phyloP scores from a whole-genome alignment of 2,329 filamentous ascomycete species.

The Colletotrichum siamense region DNA sequence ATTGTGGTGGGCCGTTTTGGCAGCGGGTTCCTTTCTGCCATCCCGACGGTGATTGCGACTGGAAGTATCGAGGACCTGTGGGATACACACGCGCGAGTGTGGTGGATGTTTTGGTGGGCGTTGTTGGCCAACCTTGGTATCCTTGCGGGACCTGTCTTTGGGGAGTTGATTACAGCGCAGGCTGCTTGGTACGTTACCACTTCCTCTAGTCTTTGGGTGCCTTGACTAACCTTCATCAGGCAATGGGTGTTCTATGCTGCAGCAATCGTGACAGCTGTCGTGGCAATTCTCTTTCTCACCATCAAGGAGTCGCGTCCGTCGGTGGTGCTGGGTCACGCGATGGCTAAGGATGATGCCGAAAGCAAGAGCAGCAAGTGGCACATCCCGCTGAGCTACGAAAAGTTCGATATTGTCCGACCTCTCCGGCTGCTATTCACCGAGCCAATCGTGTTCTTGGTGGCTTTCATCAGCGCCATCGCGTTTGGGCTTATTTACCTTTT shows the following conservation, averaged over 20 bases:
- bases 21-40: background rate
- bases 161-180: background rate
- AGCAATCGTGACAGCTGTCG: background rate
- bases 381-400: background rate
- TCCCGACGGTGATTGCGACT: background rate
- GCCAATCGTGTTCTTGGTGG: background rate
- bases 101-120: conserved; percentile 7
- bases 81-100: background rate
- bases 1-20: background rate
- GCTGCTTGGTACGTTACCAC: background rate
- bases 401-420: background rate
- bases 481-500: conserved; percentile 9
- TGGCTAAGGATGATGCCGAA: background rate
- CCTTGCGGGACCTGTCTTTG: background rate
- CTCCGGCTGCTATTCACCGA: background rate
- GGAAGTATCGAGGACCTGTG: conserved; percentile 9
- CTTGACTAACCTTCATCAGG: background rate
- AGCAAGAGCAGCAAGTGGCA: background rate
- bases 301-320: conserved; percentile 9
- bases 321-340: background rate
- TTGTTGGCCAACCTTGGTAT: background rate
- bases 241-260: conserved; percentile 1
- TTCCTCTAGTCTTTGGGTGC: rapidly evolving
- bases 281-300: background rate
- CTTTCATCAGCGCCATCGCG: background rate